Evolutionary conservation across 345 rosid genomes (phyloP).

Genomic region (Durio zibethinus): DNA sequence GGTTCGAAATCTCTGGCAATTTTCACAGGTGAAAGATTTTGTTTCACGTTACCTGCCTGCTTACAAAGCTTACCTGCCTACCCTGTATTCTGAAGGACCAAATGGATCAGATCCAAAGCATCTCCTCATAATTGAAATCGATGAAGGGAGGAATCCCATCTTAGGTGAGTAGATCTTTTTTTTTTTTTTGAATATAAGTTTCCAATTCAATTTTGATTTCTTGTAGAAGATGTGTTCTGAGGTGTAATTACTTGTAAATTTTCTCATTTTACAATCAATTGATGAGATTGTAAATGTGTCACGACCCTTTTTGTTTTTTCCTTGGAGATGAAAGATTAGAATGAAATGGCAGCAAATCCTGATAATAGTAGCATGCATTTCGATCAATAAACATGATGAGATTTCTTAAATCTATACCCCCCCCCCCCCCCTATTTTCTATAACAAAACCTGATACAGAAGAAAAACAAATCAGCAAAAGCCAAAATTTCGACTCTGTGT

Average conservation of each 20-base stretch:
- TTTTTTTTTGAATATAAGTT: not conserved
- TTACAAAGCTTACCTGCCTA: slow-evolving; percentile 82
- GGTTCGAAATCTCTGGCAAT: not conserved
- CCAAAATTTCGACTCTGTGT: too few species aligned
- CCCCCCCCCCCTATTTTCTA: too few species aligned
- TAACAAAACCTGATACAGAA: too few species aligned
- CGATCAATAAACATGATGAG: too few species aligned
- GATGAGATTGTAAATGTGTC: not conserved
- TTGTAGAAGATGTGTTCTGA: not conserved
- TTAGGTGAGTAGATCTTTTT: slow-evolving; percentile 26
- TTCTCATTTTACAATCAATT: not conserved
- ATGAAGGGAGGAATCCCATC: slow-evolving; percentile 80
- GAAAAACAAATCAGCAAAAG: too few species aligned
- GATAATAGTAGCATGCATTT: too few species aligned
- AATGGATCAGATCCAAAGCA: slow-evolving; percentile 66
- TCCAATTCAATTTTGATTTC: slow-evolving; percentile 21
- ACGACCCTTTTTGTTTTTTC: too few species aligned
- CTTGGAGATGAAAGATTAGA: too few species aligned
- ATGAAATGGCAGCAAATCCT: too few species aligned
- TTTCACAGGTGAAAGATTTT: slow-evolving; percentile 75
- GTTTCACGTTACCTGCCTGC: slow-evolving; percentile 92
- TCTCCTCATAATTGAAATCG: slow-evolving; percentile 66
- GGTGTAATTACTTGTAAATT: not conserved
- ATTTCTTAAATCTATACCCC: too few species aligned
- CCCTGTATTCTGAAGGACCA: slow-evolving; percentile 86